Conservation (phyloP, 371 early-diverging fungal species). For the Fennellomyces sp. region DNA sequence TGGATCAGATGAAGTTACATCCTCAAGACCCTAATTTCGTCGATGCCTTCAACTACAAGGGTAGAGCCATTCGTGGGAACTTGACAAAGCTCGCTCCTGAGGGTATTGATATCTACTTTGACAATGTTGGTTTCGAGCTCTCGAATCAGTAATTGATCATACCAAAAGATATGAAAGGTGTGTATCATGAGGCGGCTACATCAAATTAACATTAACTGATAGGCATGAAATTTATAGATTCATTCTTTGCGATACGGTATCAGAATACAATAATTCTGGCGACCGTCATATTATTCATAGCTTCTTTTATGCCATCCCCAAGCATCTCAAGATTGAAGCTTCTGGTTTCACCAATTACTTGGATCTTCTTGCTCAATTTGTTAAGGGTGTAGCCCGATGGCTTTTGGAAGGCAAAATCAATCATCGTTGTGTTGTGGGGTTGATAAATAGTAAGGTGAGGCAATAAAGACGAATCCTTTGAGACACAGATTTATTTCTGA, state of each 20-base stretch:
- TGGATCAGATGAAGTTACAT: slow-evolving; percentile 76
- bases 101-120: slow-evolving; percentile 80
- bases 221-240: slow-evolving; percentile 30
- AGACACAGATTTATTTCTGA: no score
- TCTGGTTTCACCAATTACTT: slow-evolving; percentile 60
- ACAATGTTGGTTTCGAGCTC: slow-evolving; percentile 72
- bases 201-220: background rate
- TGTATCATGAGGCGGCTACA: background rate
- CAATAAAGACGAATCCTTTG: no score
- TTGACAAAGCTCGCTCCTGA: slow-evolving; percentile 52
- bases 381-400: slow-evolving; percentile 64
- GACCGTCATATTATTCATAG: slow-evolving; percentile 33
- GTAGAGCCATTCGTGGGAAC: slow-evolving; percentile 44
- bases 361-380: slow-evolving; percentile 57
- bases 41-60: slow-evolving; percentile 87
- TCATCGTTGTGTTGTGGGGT: no score
- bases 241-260: slow-evolving; percentile 67
- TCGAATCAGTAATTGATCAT: slow-evolving; percentile 60
- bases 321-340: slow-evolving; percentile 66
- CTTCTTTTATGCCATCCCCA: slow-evolving; percentile 29
- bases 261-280: slow-evolving; percentile 60
- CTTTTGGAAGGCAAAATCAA: slow-evolving; percentile 69
- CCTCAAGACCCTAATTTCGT: slow-evolving; percentile 69
- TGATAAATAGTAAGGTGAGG: no score
- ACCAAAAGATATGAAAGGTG: slow-evolving; percentile 54